Evolutionary conservation across 768 basidiomycete genomes (phyloP), one percentile per base, ranked within the genome.

Genomic region (Pleurotus tuber-regium): DNA sequence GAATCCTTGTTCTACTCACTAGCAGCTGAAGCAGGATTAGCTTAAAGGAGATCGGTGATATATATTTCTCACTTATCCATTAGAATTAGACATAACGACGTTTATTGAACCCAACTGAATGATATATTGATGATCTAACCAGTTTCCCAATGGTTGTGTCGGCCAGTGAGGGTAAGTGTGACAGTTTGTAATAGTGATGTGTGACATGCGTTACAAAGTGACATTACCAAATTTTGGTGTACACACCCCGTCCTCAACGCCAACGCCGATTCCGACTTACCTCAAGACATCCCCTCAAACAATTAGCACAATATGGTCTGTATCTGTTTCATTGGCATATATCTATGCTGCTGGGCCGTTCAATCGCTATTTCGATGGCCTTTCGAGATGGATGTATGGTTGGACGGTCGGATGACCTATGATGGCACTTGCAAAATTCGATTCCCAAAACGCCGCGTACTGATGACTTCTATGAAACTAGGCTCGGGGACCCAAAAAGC

Each of bases 401-500:
- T 47, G 50, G 52, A 47, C 43, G 42, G 18, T 54, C 63, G 70
- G 76, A 78, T 79, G 70, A 73, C 68, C 66, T 66, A 69, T 12
- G 41, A 52, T 51, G 51, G 52, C 30, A 35, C 40, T 40, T 39
- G 35, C 8, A 23, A 36, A 40, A 33, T 19, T 31, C 38, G 38
- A 52, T 28, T 28, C 31, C 47, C 38, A 18, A 51, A 47, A 46
- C 9, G 23, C 10, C 21, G 7, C 56, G 57, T 53, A 56, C 71
- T 71, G 54, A 70, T 57, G 43, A 35, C 48, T 50, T 48, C 23
- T 40, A 39, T 65, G 23, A 23, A 18, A 59, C 59, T 60, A 97
- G 95, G 93, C 83, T 67, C 88, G 95, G 72, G 95, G 95, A 86
- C 95, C 95, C 58, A 97, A 91, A 88, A 97, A 97, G 76, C 95